Percentiles rank a stretch among this genome's conserved stretches.
Evolutionary conservation across 2,329 filamentous ascomycete species (phyloP).

Genomic region (Fusarium redolens): DNA sequence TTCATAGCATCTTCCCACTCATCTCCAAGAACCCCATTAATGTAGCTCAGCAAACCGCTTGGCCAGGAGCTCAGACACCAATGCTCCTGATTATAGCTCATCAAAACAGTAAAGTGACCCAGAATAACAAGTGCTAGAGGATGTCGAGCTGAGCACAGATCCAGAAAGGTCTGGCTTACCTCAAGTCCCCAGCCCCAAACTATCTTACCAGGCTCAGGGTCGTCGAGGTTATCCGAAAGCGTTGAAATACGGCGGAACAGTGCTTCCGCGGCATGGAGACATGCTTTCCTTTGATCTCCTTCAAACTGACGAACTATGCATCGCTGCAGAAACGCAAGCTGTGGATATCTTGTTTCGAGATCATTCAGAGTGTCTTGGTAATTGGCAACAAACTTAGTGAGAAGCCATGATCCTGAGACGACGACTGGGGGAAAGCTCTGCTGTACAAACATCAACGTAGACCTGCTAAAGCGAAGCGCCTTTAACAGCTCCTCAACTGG

Average conservation of each 20-base stretch:
- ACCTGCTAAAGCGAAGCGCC: not conserved
- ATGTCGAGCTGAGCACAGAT: not conserved
- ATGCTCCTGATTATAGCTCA: not conserved
- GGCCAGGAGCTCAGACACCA: not conserved
- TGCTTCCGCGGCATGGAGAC: not conserved
- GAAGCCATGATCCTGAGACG: not conserved
- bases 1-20: not conserved
- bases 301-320: not conserved
- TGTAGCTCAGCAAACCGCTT: not conserved
- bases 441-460: not conserved
- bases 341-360: not conserved
- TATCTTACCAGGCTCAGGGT: not conserved
- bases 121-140: not conserved
- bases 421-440: not conserved
- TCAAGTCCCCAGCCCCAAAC: not conserved
- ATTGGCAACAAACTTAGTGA: not conserved
- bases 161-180: not conserved
- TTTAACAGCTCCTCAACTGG: not conserved
- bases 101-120: not conserved
- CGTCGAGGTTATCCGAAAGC: not conserved
- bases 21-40: not conserved
- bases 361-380: not conserved
- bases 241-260: not conserved
- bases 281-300: not conserved
- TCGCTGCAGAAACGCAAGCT: rapidly evolving